These are phyloP conservation scores for Prunus mume DNA, from an alignment of 306 rosid genomes.

Conservation along the genomic window DNA sequence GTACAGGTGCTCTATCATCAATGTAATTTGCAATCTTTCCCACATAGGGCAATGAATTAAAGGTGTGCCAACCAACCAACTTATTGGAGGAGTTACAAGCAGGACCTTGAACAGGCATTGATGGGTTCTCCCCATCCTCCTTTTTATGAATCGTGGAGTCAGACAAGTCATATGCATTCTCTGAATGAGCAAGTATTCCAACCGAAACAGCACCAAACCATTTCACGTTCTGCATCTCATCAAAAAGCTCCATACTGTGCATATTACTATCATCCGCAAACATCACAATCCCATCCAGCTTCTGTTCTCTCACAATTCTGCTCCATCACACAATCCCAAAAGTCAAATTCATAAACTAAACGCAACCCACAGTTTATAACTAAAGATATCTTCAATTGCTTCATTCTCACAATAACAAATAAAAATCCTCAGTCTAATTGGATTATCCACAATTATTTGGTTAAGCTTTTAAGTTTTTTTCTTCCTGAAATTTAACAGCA, in stretches of 20 bases:
- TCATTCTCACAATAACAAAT: background rate
- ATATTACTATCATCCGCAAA: conserved; percentile 98
- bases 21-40: conserved; percentile 72
- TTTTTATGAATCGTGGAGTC: conserved; percentile 24
- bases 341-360: conserved; percentile 32
- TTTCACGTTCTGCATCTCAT: conserved; percentile 79
- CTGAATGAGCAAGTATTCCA: conserved; percentile 76
- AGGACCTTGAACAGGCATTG: conserved; percentile 90
- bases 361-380: conserved; percentile 15
- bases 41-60: conserved; percentile 58
- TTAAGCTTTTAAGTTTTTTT: background rate
- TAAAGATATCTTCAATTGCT: background rate
- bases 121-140: conserved; percentile 45
- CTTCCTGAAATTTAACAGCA: background rate
- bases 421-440: background rate
- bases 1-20: conserved; percentile 80
- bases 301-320: conserved; percentile 80
- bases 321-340: conserved; percentile 31
- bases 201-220: conserved; percentile 95
- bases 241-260: conserved; percentile 95
- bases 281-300: conserved; percentile 85
- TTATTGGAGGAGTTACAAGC: conserved; percentile 84
- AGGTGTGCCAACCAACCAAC: conserved; percentile 95
- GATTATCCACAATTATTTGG: background rate
- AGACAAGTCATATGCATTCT: conserved; percentile 33